Base-by-base conservation (phyloP, 1,139 yeast species). In the Pneumocystis canis region DNA sequence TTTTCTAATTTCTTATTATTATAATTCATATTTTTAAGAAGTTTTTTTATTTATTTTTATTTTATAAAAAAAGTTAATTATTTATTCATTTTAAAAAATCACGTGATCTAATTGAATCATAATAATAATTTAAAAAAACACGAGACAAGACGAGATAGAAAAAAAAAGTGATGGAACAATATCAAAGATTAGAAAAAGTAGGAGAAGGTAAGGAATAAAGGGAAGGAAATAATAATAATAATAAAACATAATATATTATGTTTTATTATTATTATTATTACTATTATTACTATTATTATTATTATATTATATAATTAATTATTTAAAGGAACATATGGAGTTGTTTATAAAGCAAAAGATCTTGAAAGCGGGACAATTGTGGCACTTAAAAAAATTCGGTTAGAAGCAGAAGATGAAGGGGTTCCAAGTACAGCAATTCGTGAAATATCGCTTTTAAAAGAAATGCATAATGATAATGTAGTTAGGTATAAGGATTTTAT, bases 381-480 rank as follows among this genome's bases (percentile, higher is more conserved):
- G 31, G 98, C 98, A 0, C 78, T 92, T 70, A 92, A 92, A 73
- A 98, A 92, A 74, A 94, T 92, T 74, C 89, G 85, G 69, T 79
- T 92, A 67, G 99, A 92, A 72, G 85, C 95, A 28, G 71, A 69
- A 57, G 65, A 63, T 53, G 99, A 92, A 74, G 98, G 98, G 14
- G 92, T 97, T 0, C 98, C 98, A 1, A 89, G 97, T 0, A 92
- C 98, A 0, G 98, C 98, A 7, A 92, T 92, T 68, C 80, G 98
- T 69, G 98, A 92, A 74, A 92, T 92, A 66, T 92, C 97, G 7
- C 78, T 92, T 66, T 89, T 92, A 97, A 92, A 92, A 74, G 98
- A 92, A 73, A 80, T 92, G 69, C 90, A 89, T 72, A 95, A 90
- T 73, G 96, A 89, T 68, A 92, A 92, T 73, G 89, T 92, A 66